Percentiles rank a stretch among this genome's conserved stretches.
Evolutionary conservation across 805 yeast genomes (phyloP).

Genomic region (Kazachstania africana): DNA sequence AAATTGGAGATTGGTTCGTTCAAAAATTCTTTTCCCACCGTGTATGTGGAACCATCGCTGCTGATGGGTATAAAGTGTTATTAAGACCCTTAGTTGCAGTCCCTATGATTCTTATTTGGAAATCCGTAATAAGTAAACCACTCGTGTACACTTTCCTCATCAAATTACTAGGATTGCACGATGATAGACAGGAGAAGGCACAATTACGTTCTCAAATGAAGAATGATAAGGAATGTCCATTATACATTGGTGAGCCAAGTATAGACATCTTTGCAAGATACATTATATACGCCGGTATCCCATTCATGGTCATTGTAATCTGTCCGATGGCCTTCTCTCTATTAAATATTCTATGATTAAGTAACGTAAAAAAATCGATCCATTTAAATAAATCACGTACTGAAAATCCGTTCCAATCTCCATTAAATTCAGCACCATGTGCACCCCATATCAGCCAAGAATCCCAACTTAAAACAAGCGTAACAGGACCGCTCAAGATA

Average conservation of each 20-base stretch:
- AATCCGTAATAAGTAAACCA: constrained; percentile 52
- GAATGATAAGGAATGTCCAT: constrained; percentile 30
- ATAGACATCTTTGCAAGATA: constrained; percentile 69
- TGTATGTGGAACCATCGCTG: constrained; percentile 4
- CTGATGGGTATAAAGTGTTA: constrained; percentile 28
- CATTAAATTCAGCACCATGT: too few relatives aligned
- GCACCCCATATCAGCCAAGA: too few relatives aligned
- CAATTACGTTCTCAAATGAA: constrained; percentile 12
- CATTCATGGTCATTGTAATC: constrained; percentile 37
- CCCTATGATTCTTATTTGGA: constrained; percentile 56
- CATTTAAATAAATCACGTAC: too few relatives aligned
- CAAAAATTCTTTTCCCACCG: constrained; percentile 14
- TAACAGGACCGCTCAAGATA: too few relatives aligned
- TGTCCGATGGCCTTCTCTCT: constrained; percentile 19
- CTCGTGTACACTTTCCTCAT: constrained; percentile 39
- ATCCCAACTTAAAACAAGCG: too few relatives aligned
- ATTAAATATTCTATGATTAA: constrained; percentile 1
- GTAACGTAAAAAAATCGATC: too few relatives aligned
- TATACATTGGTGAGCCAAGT: constrained; percentile 52
- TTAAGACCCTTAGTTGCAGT: constrained; percentile 56
- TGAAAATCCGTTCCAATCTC: too few relatives aligned
- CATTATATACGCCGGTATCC: constrained; percentile 73
- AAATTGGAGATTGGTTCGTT: constrained; percentile 44
- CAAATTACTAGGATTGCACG: constrained; percentile 7
- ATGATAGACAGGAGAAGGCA: constrained; percentile 17